Base-by-base conservation (phyloP, 2,329 filamentous ascomycete genomes). In the Tolypocladium endophyticum region DNA sequence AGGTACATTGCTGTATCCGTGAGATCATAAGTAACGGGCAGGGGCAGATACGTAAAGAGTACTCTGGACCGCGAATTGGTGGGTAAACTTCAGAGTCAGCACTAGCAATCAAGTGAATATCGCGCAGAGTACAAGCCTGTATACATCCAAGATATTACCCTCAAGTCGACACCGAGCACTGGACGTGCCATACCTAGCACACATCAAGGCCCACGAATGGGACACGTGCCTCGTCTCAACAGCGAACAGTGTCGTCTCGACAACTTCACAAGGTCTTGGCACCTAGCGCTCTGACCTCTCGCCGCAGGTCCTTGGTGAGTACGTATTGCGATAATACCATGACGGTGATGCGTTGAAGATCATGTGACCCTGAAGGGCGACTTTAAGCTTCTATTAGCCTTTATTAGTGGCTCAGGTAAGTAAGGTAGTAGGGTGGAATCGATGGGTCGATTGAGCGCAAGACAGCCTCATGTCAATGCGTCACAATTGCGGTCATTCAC, bases 341-440 rank as follows among this genome's bases (percentile, higher is more conserved):
- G 35, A 58, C 23, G 18, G 35, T 41, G 16, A 59, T 36, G 30
- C 3, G 50, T 41, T 41, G 16, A 20, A 9, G 30, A 54, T 58
- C 61, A 64, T 62, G 62, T 63, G 61, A 63, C 58, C 41, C 12
- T 20, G 9, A 9, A 25, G 45, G 14, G 43, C 33, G 33, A 23
- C 23, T 50, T 39, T 62, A 63, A 63, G 60, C 61, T 63, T 63
- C 54, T 57, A 63, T 63, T 63, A 60, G 58, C 55, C 60, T 63
- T 52, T 53, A 53, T 59, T 56, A 59, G 55, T 43, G 55, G 55
- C 23, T n/a, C 12, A 14, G 33, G 28, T 20, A 8, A 41, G 36
- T n/a, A n/a, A n/a, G 36, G 23, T 11, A 14, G n/a, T n/a, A n/a
- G n/a, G 28, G 30, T 35, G 50, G 50, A 53, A 35, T 53, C 50